Conservation (phyloP, 768 basidiomycete genomes). For the Hygrophoropsis aurantiaca region DNA sequence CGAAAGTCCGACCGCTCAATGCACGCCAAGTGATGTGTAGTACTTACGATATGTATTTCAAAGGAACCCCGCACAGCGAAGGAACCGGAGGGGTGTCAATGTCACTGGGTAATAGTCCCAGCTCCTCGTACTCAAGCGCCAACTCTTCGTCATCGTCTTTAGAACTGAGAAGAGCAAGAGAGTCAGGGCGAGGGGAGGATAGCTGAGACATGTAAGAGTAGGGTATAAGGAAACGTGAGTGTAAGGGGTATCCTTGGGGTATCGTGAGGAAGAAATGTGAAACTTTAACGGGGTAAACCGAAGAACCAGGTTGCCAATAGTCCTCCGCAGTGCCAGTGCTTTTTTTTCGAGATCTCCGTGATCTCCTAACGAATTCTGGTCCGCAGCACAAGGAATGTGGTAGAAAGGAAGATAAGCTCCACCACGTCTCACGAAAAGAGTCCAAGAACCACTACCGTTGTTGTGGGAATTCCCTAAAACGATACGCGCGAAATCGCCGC, state of each 20-base stretch:
- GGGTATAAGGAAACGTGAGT: conserved; percentile 21
- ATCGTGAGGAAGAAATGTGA: conserved; percentile 8
- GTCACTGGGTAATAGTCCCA: conserved; percentile 37
- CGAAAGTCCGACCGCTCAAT: background rate
- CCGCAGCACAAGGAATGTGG: conserved; percentile 1
- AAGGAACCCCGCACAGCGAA: conserved; percentile 63
- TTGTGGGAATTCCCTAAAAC: conserved; percentile 1
- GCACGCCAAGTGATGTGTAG: conserved; percentile 7
- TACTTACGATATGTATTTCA: conserved; percentile 81
- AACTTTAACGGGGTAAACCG: conserved; percentile 1
- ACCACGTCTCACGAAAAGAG: background rate
- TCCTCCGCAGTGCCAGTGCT: conserved; percentile 6
- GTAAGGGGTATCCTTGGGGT: conserved; percentile 1
- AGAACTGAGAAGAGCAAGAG: conserved; percentile 25
- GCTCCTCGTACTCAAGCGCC: conserved; percentile 41
- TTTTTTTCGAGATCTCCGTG: too few species aligned
- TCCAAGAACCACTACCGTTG: conserved; percentile 1
- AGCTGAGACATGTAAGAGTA: conserved; percentile 22
- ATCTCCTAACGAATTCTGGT: background rate
- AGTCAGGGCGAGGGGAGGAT: conserved; percentile 13
- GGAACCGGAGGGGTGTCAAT: conserved; percentile 42
- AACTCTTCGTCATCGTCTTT: conserved; percentile 34
- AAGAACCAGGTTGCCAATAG: conserved; percentile 1
- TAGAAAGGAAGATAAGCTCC: background rate
- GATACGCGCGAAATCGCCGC: background rate